phyloP scores from a whole-genome alignment of 305 asterid genomes.

The Solanum hybrid region DNA sequence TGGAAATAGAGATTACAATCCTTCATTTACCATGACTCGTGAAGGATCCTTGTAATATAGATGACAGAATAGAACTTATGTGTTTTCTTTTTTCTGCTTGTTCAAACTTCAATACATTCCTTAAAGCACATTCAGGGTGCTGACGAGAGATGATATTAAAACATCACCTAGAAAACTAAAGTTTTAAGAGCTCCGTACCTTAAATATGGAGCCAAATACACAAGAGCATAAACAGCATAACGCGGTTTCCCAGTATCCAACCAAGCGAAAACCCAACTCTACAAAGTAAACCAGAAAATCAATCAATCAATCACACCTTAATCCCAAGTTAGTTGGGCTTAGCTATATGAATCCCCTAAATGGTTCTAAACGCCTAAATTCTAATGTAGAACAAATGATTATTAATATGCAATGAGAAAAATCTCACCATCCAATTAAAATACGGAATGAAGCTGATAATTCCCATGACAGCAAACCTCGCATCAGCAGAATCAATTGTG shows the following conservation, averaged over 20 bases:
- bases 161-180: neutral
- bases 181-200: conserved; percentile 36
- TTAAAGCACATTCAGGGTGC: neutral
- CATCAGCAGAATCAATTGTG: conserved; percentile 69
- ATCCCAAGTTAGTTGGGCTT: neutral
- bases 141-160: neutral
- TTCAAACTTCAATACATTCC: neutral
- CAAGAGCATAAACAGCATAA: conserved; percentile 81
- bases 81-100: neutral
- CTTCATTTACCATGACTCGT: neutral
- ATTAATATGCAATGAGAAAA: neutral
- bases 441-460: conserved; percentile 89
- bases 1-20: neutral
- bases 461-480: conserved; percentile 93
- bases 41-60: no score
- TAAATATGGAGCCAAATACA: conserved; percentile 88
- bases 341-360: neutral
- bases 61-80: no score
- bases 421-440: conserved; percentile 90
- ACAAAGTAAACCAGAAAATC: neutral
- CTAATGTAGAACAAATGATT: neutral
- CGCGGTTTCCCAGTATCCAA: conserved; percentile 78
- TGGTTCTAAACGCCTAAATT: neutral
- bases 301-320: neutral
- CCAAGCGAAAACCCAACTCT: conserved; percentile 99